These are phyloP conservation scores for Ophiocordyceps robertsii DNA, from an alignment of 2,329 filamentous ascomycete species.

Conservation along the genomic window DNA sequence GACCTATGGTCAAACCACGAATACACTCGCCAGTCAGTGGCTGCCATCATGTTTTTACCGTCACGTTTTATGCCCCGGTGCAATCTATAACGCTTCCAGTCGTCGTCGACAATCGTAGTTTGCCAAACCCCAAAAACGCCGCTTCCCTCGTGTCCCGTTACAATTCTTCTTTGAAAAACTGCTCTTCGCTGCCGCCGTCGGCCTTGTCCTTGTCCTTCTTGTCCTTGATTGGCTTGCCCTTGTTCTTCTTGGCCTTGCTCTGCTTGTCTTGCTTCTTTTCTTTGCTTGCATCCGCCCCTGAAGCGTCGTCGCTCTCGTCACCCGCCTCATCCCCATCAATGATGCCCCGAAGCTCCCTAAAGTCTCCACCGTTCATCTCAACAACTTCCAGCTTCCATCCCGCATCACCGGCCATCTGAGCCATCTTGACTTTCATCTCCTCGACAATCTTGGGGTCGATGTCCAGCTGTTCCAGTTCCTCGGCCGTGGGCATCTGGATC, in stretches of 20 bases:
- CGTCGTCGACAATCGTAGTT: background rate
- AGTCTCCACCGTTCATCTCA: constrained; percentile 42
- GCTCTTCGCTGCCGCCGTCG: constrained; percentile 28
- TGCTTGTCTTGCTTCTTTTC: constrained; percentile 4
- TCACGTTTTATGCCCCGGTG: background rate
- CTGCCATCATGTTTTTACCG: too few relatives aligned
- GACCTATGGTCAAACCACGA: too few relatives aligned
- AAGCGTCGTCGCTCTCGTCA: constrained; percentile 1
- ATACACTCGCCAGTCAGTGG: too few relatives aligned
- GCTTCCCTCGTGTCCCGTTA: constrained; percentile 11
- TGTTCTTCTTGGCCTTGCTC: constrained; percentile 7
- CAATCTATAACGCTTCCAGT: background rate
- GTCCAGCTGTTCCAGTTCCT: constrained; percentile 55
- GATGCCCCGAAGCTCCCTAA: constrained; percentile 54
- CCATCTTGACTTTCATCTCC: constrained; percentile 52
- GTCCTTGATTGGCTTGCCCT: background rate
- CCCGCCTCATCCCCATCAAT: constrained; percentile 35
- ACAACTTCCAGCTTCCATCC: constrained; percentile 75
- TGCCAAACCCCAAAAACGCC: background rate
- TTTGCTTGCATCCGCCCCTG: constrained; percentile 4
- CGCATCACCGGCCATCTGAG: constrained; percentile 54
- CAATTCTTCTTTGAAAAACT: constrained; percentile 40
- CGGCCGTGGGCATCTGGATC: constrained; percentile 45
- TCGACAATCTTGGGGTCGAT: constrained; percentile 56
- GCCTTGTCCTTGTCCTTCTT: constrained; percentile 3